Evolutionary conservation across 768 basidiomycete genomes (phyloP), one percentile per base, ranked within the genome.

Genomic region (Coprinopsis sp.): DNA sequence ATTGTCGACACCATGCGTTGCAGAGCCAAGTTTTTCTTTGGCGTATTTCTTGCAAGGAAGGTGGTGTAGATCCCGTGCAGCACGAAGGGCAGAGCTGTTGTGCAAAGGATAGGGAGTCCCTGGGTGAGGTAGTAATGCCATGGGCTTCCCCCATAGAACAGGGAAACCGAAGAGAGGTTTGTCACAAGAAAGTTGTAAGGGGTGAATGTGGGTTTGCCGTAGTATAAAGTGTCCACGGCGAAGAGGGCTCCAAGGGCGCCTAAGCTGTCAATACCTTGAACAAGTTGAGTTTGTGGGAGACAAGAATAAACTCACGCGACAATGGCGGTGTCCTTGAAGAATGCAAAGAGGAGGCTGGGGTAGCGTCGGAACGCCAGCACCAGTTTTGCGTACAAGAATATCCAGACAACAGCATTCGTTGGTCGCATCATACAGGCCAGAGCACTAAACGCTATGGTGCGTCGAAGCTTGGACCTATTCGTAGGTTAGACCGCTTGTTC

Each of bases 41-140:
- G 34, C 3, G 55, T 54, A 38, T 68, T 54, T 36, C 61, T 60
- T 6, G 29, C 13, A 21, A 53, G 33, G 28, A 67, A 24, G 13
- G 63, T 60, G 31, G 41, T 64, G 69, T 72, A 81, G 6, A 74
- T 56, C 1, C 87, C 85, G 50, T 83, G 77, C 1, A 86, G 53
- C 21, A 77, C 73, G 52, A 90, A 92, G 1, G 93, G 92, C 1
- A 91, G 62, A 1, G 79, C 57, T 0, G 86, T 82, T 2, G 80
- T 79, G 54, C 83, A 83, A 14, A 97, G 70, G 44, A 98, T 78
- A 0, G 94, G 95, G 1, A 98, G 57, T 0, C 76, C 92, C 64
- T 97, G 94, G 0, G 78, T 75, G 31, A 96, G 50, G 59, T 99
- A 97, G 61, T 89, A 98, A 58, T 96, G 89, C 82, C 83, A 89